Percentiles rank a stretch among this genome's conserved stretches.
These are phyloP conservation scores for Prunus mongolica DNA, from an alignment of 306 rosid species.

Conservation along the genomic window DNA sequence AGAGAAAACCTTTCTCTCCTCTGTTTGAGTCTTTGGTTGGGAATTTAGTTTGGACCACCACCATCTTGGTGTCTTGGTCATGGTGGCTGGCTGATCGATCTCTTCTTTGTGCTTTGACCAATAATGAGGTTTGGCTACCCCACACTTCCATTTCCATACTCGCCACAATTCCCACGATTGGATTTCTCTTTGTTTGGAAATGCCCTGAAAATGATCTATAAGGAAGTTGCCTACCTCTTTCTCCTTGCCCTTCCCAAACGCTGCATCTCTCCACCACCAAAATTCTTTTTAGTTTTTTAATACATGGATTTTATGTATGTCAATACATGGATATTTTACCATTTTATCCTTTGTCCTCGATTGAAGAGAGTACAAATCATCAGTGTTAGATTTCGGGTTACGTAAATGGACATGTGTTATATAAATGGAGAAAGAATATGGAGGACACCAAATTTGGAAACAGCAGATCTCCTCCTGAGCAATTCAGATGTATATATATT, in stretches of 20 bases:
- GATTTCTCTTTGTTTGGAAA: neutral
- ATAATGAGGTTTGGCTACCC: neutral
- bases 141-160: neutral
- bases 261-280: neutral
- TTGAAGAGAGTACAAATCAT: neutral
- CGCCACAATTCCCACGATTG: neutral
- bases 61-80: neutral
- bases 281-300: neutral
- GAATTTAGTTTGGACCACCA: constrained; percentile 15
- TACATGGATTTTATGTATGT: neutral
- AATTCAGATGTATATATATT: too few species aligned
- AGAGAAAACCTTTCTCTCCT: neutral
- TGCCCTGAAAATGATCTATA: neutral
- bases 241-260: neutral
- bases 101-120: constrained; percentile 22
- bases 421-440: too few species aligned
- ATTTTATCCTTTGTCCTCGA: neutral
- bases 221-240: neutral
- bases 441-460: too few species aligned
- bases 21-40: neutral
- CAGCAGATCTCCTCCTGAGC: too few species aligned
- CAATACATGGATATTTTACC: neutral
- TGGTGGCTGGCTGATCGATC: neutral
- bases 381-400: too few species aligned
- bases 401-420: too few species aligned